phyloP scores from a whole-genome alignment of 108 stramenopile species.

The Conticribra guillardii region DNA sequence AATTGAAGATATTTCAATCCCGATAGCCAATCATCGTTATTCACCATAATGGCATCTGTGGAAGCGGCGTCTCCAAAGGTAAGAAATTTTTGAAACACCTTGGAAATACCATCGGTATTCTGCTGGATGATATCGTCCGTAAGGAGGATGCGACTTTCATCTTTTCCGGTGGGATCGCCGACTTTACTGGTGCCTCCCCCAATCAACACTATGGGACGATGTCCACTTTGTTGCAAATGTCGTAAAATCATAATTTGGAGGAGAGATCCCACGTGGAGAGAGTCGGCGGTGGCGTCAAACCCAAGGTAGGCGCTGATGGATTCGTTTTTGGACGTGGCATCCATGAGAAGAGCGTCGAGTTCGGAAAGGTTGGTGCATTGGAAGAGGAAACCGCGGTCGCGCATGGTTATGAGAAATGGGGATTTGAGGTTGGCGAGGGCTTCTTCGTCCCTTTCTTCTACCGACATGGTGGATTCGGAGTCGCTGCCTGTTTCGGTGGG shows the following conservation, averaged over 20 bases:
- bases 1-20: conserved; percentile 88
- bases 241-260: conserved; percentile 97
- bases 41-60: conserved; percentile 87
- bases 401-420: conserved; percentile 77
- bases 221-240: conserved; percentile 89
- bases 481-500: too few relatives aligned
- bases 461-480: too few relatives aligned
- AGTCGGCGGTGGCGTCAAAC: conserved; percentile 98
- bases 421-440: conserved; percentile 63
- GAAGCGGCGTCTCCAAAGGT: conserved; percentile 63
- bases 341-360: conserved; percentile 59
- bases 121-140: conserved; percentile 78
- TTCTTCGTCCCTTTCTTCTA: conserved; percentile 46
- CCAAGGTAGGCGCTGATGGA: conserved; percentile 89
- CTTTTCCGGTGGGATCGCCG: conserved; percentile 98
- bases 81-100: conserved; percentile 85
- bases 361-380: conserved; percentile 85
- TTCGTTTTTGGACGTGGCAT: conserved; percentile 14
- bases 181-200: conserved; percentile 97
- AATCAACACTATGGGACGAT: conserved; percentile 90
- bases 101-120: conserved; percentile 85
- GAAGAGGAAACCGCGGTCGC: conserved; percentile 86
- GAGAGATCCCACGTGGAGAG: conserved; percentile 96
- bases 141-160: conserved; percentile 88
- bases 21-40: conserved; percentile 96